These are phyloP conservation scores for Diplodia sapinea DNA, from an alignment of 2,329 filamentous ascomycete genomes.

Conservation along the genomic window DNA sequence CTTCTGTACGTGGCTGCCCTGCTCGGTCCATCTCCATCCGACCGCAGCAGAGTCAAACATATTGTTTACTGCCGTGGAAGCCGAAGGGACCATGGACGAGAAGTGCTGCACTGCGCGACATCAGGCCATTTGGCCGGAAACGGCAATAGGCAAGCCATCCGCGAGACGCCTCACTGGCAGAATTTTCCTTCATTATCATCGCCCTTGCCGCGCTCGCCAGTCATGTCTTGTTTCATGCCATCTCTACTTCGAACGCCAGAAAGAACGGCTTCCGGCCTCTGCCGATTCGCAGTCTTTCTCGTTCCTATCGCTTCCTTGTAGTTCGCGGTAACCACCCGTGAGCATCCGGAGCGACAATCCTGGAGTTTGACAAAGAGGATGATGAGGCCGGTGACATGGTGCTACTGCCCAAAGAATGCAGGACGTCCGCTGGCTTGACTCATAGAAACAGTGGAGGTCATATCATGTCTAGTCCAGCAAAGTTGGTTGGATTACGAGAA, in stretches of 20 bases:
- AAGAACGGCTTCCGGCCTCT: neutral
- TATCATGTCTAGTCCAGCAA: neutral
- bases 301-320: neutral
- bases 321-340: neutral
- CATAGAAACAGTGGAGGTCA: neutral
- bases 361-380: neutral
- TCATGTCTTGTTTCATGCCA: neutral
- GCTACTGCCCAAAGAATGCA: neutral
- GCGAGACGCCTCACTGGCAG: neutral
- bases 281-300: neutral
- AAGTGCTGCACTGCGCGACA: constrained; percentile 1
- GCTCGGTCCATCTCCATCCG: no score
- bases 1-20: neutral
- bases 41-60: neutral
- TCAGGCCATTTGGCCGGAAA: constrained; percentile 11
- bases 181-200: neutral
- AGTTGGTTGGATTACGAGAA: neutral
- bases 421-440: neutral
- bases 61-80: neutral
- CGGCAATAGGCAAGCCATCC: neutral
- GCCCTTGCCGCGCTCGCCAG: neutral
- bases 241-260: neutral
- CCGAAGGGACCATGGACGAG: no score
- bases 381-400: neutral
- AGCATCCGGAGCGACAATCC: neutral